phyloP scores from a whole-genome alignment of 2,329 filamentous ascomycete species.

The Beauveria rudraprayagi region DNA sequence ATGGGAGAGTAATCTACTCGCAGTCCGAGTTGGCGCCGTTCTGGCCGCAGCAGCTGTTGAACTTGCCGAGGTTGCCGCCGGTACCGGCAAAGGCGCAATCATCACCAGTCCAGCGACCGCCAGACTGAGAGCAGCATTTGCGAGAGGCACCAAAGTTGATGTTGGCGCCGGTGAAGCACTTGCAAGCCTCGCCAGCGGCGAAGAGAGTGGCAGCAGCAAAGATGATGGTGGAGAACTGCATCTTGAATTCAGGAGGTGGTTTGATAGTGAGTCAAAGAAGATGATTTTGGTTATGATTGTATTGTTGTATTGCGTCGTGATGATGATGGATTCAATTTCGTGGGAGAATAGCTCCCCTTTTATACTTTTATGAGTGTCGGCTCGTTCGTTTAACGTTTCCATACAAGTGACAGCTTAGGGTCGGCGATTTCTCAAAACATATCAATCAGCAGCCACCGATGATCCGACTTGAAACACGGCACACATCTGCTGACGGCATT shows the following conservation, averaged over 20 bases:
- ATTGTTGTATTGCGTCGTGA: background rate
- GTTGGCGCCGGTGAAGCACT: background rate
- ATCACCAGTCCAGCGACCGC: background rate
- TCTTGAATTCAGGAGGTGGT: background rate
- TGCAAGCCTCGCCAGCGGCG: constrained; percentile 1
- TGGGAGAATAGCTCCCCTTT: background rate
- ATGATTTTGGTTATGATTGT: background rate
- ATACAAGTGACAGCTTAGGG: background rate
- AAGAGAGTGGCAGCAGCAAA: background rate
- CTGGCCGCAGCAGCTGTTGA: background rate
- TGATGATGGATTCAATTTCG: background rate
- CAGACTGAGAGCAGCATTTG: background rate
- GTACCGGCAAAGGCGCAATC: background rate
- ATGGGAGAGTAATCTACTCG: background rate
- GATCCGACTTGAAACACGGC: background rate
- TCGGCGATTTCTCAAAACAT: background rate
- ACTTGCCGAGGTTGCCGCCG: background rate
- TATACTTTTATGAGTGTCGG: background rate
- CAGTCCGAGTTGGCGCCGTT: background rate
- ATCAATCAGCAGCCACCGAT: background rate
- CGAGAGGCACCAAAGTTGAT: constrained; percentile 1
- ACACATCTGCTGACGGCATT: background rate
- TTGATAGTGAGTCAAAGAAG: background rate
- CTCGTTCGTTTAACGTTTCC: background rate
- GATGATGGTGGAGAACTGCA: background rate